Evolutionary conservation across 2,329 filamentous ascomycete genomes (phyloP), one percentile per base, ranked within the genome.

Genomic region (Trichoderma sp.): DNA sequence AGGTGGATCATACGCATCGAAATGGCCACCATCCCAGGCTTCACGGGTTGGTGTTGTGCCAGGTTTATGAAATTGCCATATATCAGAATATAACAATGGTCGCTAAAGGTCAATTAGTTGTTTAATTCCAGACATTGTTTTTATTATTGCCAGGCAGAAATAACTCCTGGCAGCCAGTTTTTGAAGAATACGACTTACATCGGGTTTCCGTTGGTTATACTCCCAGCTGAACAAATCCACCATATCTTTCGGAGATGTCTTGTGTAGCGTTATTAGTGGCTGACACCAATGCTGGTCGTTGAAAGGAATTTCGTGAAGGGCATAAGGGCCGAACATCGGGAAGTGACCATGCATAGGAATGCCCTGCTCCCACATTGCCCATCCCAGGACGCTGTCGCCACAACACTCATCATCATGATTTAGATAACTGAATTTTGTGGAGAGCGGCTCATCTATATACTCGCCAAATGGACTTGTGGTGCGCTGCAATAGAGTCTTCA

Each of bases 321-420:
- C 79, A 71, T 87, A 84, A 16, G 78, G 76, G 71, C 80, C 81
- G 77, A 85, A 85, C 75, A 84, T 77, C 2, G 84, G 84, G 78
- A 81, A 86, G 68, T 84, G 78, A 10, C 84, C 84, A 27, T 80
- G 81, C 70, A 87, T 67, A 5, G 77, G 73, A 13, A 86, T 78
- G 1, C 81, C 82, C 35, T 79, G 80, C 52, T 83, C 79, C 70
- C 78, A 79, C 56, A 87, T 72, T 11, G 80, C 81, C 76, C 80
- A 84, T 3, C 84, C 85, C 4, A 86, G 74, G 7, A 87, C 80
- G 49, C 83, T 84, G 63, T 87, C 85, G 5, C 85, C 85, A 61
- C 84, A 86, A 74, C 83, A 86, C 69, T 88, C 85, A 8, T 79
- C 73, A 49, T 66, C 63, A n/a, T 66, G 53, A 24, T 66, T 66